A percentile compares a stretch with the other conserved stretches of the same genome.
phyloP scores from a whole-genome alignment of 805 yeast species.

The Vanderwaltozyma verrucispora region DNA sequence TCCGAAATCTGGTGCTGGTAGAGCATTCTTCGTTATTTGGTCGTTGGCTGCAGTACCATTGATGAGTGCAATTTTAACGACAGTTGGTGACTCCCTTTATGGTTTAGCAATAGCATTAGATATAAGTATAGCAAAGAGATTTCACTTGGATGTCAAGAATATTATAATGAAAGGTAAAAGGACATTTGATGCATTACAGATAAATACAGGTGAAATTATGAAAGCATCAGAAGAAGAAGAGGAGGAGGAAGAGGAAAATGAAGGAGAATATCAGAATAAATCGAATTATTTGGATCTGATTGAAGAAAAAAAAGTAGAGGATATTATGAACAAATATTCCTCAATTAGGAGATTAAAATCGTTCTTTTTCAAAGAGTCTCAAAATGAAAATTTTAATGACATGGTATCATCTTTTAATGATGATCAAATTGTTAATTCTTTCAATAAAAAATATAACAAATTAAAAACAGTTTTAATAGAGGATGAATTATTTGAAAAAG shows the following conservation, averaged over 20 bases:
- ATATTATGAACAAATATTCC: too few species aligned
- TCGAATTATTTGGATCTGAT: too few species aligned
- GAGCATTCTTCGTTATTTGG: conserved; percentile 71
- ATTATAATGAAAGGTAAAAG: conserved; percentile 5
- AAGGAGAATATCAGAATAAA: neutral
- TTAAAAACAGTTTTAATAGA: too few species aligned
- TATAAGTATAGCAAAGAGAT: conserved; percentile 8
- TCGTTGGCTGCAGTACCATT: conserved; percentile 74
- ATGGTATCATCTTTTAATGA: too few species aligned
- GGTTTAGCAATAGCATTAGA: conserved; percentile 17
- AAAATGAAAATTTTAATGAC: too few species aligned
- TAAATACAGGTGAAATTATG: conserved; percentile 6
- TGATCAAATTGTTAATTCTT: too few species aligned
- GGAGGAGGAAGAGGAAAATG: conserved; percentile 1
- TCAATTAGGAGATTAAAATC: too few species aligned
- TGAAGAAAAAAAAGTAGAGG: too few species aligned
- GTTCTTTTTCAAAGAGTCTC: too few species aligned
- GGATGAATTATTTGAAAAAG: too few species aligned
- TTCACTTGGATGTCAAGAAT: conserved; percentile 8
- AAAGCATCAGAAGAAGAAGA: neutral
- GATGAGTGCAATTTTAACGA: conserved; percentile 72
- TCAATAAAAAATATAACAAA: too few species aligned
- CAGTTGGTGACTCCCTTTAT: conserved; percentile 45
- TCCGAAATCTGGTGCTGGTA: conserved; percentile 55
- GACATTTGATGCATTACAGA: neutral